These are phyloP conservation scores for Apiospora arundinis DNA, from an alignment of 2,329 filamentous ascomycete genomes.

Conservation along the genomic window DNA sequence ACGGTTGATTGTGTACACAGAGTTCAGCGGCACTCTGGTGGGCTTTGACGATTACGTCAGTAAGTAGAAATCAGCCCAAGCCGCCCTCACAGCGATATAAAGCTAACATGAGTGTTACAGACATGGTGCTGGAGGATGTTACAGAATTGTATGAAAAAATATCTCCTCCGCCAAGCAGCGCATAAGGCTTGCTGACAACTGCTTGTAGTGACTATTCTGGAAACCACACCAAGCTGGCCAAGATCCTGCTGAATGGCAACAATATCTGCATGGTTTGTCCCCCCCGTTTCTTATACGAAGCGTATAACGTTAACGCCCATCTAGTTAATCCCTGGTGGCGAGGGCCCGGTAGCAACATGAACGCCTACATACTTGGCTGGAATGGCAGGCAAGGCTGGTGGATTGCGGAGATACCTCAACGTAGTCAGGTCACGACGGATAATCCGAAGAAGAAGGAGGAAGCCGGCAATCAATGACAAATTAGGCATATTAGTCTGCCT, in stretches of 20 bases:
- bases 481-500: neutral
- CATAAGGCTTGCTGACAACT: slow-evolving; percentile 26
- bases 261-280: slow-evolving; percentile 95
- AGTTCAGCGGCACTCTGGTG: slow-evolving; percentile 92
- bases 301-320: neutral
- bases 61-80: slow-evolving; percentile 61
- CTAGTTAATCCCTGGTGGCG: slow-evolving; percentile 79
- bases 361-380: slow-evolving; percentile 18
- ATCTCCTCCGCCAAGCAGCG: slow-evolving; percentile 10
- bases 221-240: slow-evolving; percentile 85
- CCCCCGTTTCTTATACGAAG: neutral
- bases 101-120: slow-evolving; percentile 51
- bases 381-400: neutral
- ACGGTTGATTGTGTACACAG: slow-evolving; percentile 51
- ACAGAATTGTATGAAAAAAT: slow-evolving; percentile 80
- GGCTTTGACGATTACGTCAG: slow-evolving; percentile 99
- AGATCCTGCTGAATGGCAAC: slow-evolving; percentile 96
- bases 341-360: slow-evolving; percentile 62
- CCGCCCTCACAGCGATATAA: slow-evolving; percentile 3
- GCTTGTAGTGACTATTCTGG: slow-evolving; percentile 84
- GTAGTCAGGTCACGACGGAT: neutral
- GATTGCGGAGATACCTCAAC: neutral
- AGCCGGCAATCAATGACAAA: neutral
- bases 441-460: neutral
- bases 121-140: slow-evolving; percentile 98